Base-by-base conservation (phyloP, 108 stramenopile genomes). In the Ochromonas danica region DNA sequence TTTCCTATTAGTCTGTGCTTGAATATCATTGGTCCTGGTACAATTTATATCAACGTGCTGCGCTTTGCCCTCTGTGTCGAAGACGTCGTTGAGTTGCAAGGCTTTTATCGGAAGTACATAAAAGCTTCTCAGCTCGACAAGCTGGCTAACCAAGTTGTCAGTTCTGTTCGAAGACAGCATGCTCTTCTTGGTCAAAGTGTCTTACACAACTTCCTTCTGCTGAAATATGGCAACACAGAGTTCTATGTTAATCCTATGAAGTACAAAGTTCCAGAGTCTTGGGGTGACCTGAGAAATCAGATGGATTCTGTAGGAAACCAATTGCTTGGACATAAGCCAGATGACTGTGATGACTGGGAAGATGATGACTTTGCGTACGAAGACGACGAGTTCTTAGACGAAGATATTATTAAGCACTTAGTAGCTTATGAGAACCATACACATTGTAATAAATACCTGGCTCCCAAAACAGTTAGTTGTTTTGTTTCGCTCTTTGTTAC, bases 41-140 rank as follows among this genome's bases (percentile, higher is more conserved):
- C 51, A 22, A 57, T 57, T 17, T 17, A 17, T 22, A 22, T 57
- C 17, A 57, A 10, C 17, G 51, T 57, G 17, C 51, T 57, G 10
- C 51, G 51, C 51, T 57, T 57, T 57, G 51, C 51, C 51, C 51
- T 57, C 17, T 57, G 51, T 57, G 51, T 22, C 51, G 51, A 57
- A 10, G 51, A 57, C 22, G 22, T 57, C 51, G 51, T 22, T 57
- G 51, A 10, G 22, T 22, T 57, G 51, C 51, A 57, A 57, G 51
- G 22, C 51, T 22, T 22, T 10, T 57, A 22, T 57, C 51, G 22
- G 22, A 10, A 57, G 51, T 57, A 17, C 51, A 57, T 57, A 22
- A 57, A 17, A 10, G 10, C 51, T 22, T 57, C 51, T 10, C 51
- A 57, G 51, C 51, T 57, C 17, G 51, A 57, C 51, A 57, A 57